A percentile compares a stretch with the other conserved stretches of the same genome.
These are phyloP conservation scores for Cyathus striatus DNA, from an alignment of 768 basidiomycete genomes.

Conservation along the genomic window DNA sequence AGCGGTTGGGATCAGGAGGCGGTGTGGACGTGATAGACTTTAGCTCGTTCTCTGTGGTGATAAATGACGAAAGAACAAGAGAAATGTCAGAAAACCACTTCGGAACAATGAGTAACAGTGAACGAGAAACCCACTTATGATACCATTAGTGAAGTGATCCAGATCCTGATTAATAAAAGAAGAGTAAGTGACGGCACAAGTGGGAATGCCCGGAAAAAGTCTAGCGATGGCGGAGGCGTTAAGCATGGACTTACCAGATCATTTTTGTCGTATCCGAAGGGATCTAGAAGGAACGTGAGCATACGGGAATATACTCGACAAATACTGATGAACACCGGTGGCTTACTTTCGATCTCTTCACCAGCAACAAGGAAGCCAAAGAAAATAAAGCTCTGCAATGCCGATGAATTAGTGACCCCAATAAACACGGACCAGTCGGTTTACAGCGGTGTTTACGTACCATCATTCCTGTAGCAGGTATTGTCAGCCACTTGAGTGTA, in stretches of 20 bases:
- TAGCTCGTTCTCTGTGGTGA: too few relatives aligned
- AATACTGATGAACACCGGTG: neutral
- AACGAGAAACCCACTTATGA: too few relatives aligned
- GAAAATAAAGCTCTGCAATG: conserved; percentile 57
- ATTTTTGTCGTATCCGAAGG: conserved; percentile 66
- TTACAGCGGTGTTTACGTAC: conserved; percentile 32
- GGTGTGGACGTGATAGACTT: too few relatives aligned
- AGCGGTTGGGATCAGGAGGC: too few relatives aligned
- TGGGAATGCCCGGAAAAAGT: neutral
- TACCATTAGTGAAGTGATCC: conserved; percentile 58
- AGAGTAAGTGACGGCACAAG: neutral
- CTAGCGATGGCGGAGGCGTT: conserved; percentile 1
- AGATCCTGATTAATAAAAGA: conserved; percentile 43
- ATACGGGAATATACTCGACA: neutral
- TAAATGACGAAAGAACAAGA: too few relatives aligned
- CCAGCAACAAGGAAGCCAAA: conserved; percentile 72
- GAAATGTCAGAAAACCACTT: too few relatives aligned
- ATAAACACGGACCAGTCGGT: neutral
- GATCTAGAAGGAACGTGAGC: conserved; percentile 22
- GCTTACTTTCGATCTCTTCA: conserved; percentile 66
- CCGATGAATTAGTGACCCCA: neutral
- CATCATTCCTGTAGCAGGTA: conserved; percentile 51
- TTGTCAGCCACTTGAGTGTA: conserved; percentile 54
- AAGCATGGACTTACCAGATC: conserved; percentile 44
- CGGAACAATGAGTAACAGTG: too few relatives aligned